Conservation (phyloP, 345 rosid species). For the Gossypium thurberi region DNA sequence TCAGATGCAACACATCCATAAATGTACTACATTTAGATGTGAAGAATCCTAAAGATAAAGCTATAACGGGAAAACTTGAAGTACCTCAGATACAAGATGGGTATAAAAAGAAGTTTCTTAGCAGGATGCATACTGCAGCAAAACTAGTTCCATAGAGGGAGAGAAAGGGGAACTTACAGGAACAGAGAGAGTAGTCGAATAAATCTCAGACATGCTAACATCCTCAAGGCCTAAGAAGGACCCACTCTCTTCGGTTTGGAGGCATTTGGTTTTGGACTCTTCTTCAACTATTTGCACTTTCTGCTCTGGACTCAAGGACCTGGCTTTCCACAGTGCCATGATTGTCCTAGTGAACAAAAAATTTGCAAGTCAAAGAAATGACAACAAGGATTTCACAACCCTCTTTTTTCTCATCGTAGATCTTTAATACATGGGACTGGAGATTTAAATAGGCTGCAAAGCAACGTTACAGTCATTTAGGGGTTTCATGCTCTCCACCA, state of each 20-base stretch:
- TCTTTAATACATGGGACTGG: neutral
- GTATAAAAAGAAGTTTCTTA: neutral
- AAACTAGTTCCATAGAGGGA: neutral
- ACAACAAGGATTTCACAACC: neutral
- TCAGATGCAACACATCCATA: conserved; percentile 8
- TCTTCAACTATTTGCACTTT: conserved; percentile 86
- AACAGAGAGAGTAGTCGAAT: conserved; percentile 48
- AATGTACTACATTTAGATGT: neutral
- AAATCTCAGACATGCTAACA: conserved; percentile 69
- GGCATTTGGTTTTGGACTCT: conserved; percentile 68
- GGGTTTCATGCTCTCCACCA: neutral
- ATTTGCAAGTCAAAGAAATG: neutral
- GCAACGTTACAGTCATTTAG: neutral
- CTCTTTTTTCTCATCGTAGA: neutral
- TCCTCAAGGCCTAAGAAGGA: conserved; percentile 82
- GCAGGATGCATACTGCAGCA: neutral
- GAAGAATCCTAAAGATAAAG: neutral
- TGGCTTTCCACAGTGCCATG: conserved; percentile 96
- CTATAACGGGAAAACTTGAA: neutral
- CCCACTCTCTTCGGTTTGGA: conserved; percentile 73
- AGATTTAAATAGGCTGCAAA: neutral
- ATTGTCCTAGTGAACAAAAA: conserved; percentile 59
- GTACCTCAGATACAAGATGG: neutral
- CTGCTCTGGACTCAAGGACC: conserved; percentile 90
- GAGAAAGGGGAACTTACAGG: conserved; percentile 48